Conservation (phyloP, 768 basidiomycete species). For the Lactarius psammicola region DNA sequence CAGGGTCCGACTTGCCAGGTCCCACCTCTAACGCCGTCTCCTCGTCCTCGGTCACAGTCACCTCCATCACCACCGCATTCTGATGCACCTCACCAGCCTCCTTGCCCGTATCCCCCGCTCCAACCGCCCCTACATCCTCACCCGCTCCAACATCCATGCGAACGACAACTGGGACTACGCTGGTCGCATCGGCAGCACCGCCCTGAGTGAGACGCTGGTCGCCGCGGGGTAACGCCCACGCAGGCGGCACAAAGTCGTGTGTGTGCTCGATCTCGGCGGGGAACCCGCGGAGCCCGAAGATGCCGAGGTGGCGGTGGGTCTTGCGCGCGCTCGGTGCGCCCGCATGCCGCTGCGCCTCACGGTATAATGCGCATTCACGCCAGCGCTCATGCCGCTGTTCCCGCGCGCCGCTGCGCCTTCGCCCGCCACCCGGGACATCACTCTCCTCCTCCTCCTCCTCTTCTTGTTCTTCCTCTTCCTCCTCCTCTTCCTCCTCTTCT, state of each 20-base stretch:
- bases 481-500: conserved; percentile 7
- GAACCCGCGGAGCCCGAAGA: conserved; percentile 60
- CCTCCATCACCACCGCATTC: background rate
- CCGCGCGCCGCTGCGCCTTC: background rate
- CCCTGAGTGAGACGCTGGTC: conserved; percentile 23
- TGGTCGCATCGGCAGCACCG: background rate
- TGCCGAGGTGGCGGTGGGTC: conserved; percentile 51
- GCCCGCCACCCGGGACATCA: background rate
- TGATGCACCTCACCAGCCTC: background rate
- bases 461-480: conserved; percentile 6
- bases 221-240: conserved; percentile 39
- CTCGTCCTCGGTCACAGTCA: conserved; percentile 2
- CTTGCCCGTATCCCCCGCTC: background rate
- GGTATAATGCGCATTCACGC: conserved; percentile 38
- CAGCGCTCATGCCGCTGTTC: background rate
- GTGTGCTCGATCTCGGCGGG: conserved; percentile 45
- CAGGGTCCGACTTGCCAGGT: conserved; percentile 10
- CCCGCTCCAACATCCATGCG: background rate
- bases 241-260: conserved; percentile 57
- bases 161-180: background rate
- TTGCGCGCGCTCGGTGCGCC: conserved; percentile 46
- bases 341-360: conserved; percentile 51
- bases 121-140: too few species aligned
- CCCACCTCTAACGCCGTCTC: background rate
- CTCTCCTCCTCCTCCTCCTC: background rate